A percentile compares a stretch with the other conserved stretches of the same genome.
Conservation (phyloP, 768 basidiomycete genomes). For the Psilocybe azurescens region DNA sequence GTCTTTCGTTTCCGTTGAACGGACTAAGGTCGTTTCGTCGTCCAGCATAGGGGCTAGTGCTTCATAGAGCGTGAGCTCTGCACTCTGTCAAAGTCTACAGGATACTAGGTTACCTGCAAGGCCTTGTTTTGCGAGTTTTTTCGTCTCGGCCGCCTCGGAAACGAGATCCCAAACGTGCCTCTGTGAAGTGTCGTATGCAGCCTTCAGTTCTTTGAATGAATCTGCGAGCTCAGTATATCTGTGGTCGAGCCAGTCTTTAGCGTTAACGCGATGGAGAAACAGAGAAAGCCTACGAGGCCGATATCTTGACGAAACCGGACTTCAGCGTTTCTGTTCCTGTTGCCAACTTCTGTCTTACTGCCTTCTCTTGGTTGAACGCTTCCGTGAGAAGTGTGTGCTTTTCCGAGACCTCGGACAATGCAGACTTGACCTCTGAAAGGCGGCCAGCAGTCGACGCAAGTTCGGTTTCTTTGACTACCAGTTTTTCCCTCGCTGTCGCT, state of each 20-base stretch:
- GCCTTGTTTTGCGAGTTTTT: constrained; percentile 15
- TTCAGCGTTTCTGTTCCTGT: constrained; percentile 13
- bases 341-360: constrained; percentile 17
- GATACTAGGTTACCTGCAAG: constrained; percentile 15
- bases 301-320: constrained; percentile 13
- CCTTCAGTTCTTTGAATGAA: constrained; percentile 23
- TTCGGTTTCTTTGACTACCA: constrained; percentile 17
- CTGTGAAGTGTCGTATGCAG: constrained; percentile 17
- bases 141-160: constrained; percentile 21
- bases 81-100: background rate
- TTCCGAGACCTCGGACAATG: constrained; percentile 5
- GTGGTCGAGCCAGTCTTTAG: background rate
- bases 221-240: constrained; percentile 21
- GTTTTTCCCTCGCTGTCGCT: constrained; percentile 12
- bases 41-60: constrained; percentile 31
- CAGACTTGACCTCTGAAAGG: constrained; percentile 16
- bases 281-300: constrained; percentile 9
- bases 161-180: constrained; percentile 8
- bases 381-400: constrained; percentile 14
- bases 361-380: constrained; percentile 8
- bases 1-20: constrained; percentile 26
- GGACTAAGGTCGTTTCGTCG: constrained; percentile 21
- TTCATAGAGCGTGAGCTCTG: constrained; percentile 7
- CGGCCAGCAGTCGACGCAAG: constrained; percentile 9
- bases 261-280: background rate